These are phyloP conservation scores for Trypanosoma theileri DNA, from an alignment of 208 protist genomes.

Conservation along the genomic window DNA sequence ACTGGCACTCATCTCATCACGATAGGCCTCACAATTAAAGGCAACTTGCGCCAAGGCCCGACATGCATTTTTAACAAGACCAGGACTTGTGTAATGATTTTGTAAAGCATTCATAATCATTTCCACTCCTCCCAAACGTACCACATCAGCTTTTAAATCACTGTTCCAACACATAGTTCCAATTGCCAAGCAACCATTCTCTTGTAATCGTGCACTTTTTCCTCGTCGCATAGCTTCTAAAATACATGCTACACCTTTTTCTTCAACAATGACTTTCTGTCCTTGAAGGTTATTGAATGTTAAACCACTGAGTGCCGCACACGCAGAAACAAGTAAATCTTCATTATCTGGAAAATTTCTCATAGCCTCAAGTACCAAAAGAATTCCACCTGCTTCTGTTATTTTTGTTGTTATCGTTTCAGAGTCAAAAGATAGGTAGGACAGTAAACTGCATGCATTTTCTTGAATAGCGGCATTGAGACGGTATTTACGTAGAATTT, in stretches of 20 bases:
- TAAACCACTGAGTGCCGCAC: constrained; percentile 82
- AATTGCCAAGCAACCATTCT: constrained; percentile 87
- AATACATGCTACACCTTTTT: constrained; percentile 75
- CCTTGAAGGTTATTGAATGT: constrained; percentile 86
- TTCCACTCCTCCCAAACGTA: constrained; percentile 71
- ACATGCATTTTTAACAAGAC: constrained; percentile 89
- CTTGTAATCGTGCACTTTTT: constrained; percentile 78
- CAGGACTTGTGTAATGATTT: constrained; percentile 75
- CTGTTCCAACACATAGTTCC: constrained; percentile 93
- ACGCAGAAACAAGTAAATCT: constrained; percentile 78
- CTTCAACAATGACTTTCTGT: constrained; percentile 77
- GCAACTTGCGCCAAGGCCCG: constrained; percentile 87
- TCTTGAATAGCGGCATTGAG: constrained; percentile 74
- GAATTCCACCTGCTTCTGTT: constrained; percentile 67
- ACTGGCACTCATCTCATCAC: constrained; percentile 83
- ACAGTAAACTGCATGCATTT: constrained; percentile 81
- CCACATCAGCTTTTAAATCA: constrained; percentile 88
- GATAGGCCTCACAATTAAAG: constrained; percentile 87
- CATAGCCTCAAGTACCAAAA: constrained; percentile 84
- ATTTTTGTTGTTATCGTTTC: constrained; percentile 84
- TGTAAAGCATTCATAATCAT: constrained; percentile 84
- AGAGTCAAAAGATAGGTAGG: constrained; percentile 92
- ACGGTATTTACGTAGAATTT: constrained; percentile 69
- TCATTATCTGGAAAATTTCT: constrained; percentile 77
- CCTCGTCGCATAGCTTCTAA: constrained; percentile 78